Evolutionary conservation across 768 basidiomycete genomes (phyloP), one percentile per base, ranked within the genome.

Genomic region (Tricholoma hemisulphureum): DNA sequence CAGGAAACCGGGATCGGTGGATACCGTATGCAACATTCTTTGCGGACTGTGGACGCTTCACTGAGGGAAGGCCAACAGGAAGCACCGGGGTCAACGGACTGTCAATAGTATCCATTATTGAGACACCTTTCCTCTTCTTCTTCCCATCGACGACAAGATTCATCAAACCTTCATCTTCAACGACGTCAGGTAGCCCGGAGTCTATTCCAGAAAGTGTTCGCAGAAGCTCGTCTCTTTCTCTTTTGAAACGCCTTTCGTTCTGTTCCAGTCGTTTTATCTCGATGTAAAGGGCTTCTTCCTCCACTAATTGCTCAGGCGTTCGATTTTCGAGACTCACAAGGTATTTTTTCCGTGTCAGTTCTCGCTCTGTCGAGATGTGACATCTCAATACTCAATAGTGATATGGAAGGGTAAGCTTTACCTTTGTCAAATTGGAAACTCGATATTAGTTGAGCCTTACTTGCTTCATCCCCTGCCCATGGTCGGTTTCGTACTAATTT

Each of bases 181-280:
- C 74, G 20, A 92, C 78, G 60, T 89, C 87, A 0, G 90, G 82
- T 18, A 96, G 74, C 2, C 95, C 95, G 41, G 89, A 92, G 58
- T 97, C 95, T 50, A 94, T 84, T 4, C 95, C 95, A 23, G 88
- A 84, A 13, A 97, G 74, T 0, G 86, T 90, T 28, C 91, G 83
- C 59, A 98, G 78, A 23, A 98, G 81, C 43, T 93, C 91, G 56
- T 97, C 93, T 16, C 95, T 80, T 18, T 97, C 94, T 61, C 84
- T 85, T 73, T 89, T 90, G 77, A 95, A 98, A 53, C 81, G 82
- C 29, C 89, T 82, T 69, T 97, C 95, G 58, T 82, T 92, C 73
- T 98, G 96, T 69, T 98, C 95, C 51, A 99, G 80, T n/a, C 93
- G 86, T 67, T 95, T 95, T 51, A 96, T 82, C 71, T 98, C 94